Base-by-base conservation (phyloP, 108 stramenopile species). In the Fragilaria radians region DNA sequence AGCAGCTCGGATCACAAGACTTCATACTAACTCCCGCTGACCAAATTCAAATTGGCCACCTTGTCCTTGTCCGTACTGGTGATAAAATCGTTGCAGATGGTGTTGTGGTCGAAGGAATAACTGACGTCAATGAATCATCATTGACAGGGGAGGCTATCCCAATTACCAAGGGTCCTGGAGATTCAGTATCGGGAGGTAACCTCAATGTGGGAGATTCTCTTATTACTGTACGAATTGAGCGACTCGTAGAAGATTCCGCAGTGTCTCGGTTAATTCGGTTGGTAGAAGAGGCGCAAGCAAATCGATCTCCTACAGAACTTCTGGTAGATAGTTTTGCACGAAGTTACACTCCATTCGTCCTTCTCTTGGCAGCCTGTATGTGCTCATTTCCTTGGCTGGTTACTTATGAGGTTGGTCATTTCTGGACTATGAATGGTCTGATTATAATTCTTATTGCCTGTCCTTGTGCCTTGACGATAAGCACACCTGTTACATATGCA, bases 71-170 rank as follows among this genome's bases (percentile, higher is more conserved):
- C 5, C 67, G 82, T 28, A 90, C 94, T 17, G 95, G 97, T 21
- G 94, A 95, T 52, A 94, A 96, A 63, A 75, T 99, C 27, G 94
- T 96, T 0, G 78, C 85, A 4, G 95, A 96, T 55, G 91, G 89
- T 23, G 68, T 29, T 31, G 83, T 96, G 4, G 52, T 90, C 19
- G 53, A 71, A 46, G 98, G 98, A 28, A 66, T 75, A 32, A 72
- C 78, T 24, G 70, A 78, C 22, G 78, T 95, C n/a, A 83, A 93
- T 68, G 92, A 93, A 73, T 66, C 74, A n/a, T 86, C 87, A 71
- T 66, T 93, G 28, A 89, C 91, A 24, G 92, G 92, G 22, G 92
- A 93, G 75, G 63, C 76, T 28, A 34, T 81, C 23, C 89, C 89
- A 22, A 79, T 81, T 0, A 45, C 51, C 14, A 91, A 91, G 48